Conservation (phyloP, 176 grass and related monocot genomes). For the Carex scoparia region DNA sequence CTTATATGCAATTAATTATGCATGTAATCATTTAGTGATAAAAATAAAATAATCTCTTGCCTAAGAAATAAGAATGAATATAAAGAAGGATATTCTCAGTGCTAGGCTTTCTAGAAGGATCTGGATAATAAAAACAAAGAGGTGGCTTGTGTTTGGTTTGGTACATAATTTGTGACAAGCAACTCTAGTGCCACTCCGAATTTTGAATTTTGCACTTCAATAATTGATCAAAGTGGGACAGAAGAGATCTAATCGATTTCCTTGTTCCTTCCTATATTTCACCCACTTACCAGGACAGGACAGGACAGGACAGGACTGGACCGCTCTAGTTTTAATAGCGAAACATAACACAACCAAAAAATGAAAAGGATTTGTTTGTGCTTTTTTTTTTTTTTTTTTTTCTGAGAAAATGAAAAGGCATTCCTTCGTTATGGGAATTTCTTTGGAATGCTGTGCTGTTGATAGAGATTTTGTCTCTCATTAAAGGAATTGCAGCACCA, state of each 20-base stretch:
- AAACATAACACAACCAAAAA: no score
- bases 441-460: no score
- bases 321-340: no score
- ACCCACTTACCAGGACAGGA: no score
- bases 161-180: background rate
- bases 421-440: no score
- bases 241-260: background rate
- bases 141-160: background rate
- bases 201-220: conserved; percentile 8
- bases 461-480: no score
- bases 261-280: no score
- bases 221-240: background rate
- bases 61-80: background rate
- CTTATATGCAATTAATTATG: background rate
- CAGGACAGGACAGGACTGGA: no score
- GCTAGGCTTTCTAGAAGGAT: background rate
- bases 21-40: background rate
- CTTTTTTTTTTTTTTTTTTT: no score
- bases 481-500: no score
- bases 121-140: background rate
- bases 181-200: background rate
- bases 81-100: background rate
- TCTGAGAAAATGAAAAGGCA: no score
- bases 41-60: background rate
- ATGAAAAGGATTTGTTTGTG: no score